These are phyloP conservation scores for Pyrenochaeta sp. DNA, from an alignment of 2,329 filamentous ascomycete species.

Conservation along the genomic window DNA sequence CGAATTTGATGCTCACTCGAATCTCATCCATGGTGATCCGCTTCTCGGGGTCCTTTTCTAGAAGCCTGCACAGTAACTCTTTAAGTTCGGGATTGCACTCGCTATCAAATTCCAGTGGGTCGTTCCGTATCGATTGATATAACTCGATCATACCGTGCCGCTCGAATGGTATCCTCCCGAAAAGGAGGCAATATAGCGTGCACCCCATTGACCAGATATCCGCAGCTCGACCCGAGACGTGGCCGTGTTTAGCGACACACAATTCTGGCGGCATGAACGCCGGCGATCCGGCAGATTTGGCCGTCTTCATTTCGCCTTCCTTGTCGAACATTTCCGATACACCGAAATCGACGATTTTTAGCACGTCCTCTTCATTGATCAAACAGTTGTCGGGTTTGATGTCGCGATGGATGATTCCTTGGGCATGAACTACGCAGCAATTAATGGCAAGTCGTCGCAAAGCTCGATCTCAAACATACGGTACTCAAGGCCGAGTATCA, in stretches of 20 bases:
- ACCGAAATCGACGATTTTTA: slow-evolving; percentile 98
- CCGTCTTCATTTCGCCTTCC: slow-evolving; percentile 83
- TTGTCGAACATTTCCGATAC: slow-evolving; percentile 99
- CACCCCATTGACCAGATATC: slow-evolving; percentile 99
- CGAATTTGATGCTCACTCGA: slow-evolving; percentile 66
- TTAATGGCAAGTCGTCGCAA: slow-evolving; percentile 21
- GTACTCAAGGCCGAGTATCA: slow-evolving; percentile 95
- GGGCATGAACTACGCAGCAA: slow-evolving; percentile 75
- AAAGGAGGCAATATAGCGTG: slow-evolving; percentile 90
- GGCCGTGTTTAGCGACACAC: slow-evolving; percentile 84
- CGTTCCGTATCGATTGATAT: slow-evolving; percentile 84
- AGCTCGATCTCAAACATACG: slow-evolving; percentile 59
- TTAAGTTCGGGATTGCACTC: slow-evolving; percentile 73
- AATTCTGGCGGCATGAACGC: slow-evolving; percentile 94
- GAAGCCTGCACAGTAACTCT: slow-evolving; percentile 75
- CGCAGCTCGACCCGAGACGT: slow-evolving; percentile 86
- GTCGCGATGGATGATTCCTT: slow-evolving; percentile 93
- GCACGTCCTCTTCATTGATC: slow-evolving; percentile 86
- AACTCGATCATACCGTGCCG: slow-evolving; percentile 81
- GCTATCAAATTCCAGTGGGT: slow-evolving; percentile 68
- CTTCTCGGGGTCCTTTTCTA: slow-evolving; percentile 86
- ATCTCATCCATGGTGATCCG: slow-evolving; percentile 85
- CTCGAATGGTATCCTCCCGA: slow-evolving; percentile 88
- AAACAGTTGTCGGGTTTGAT: slow-evolving; percentile 98
- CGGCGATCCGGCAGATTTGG: slow-evolving; percentile 92